phyloP scores from a whole-genome alignment of 164 flowering plant species.

The Tinospora cordifolia region DNA sequence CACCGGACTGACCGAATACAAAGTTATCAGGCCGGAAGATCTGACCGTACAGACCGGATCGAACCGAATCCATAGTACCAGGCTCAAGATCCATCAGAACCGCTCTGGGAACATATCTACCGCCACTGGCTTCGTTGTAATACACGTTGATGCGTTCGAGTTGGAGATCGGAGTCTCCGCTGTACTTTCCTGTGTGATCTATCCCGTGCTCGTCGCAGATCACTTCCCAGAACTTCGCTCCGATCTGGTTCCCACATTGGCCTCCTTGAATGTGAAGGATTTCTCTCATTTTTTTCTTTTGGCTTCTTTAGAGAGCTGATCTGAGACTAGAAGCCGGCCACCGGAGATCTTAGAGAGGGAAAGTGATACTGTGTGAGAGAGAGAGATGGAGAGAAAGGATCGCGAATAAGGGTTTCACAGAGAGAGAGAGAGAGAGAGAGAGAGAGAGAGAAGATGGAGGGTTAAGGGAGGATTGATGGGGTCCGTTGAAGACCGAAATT shows the following conservation, averaged over 20 bases:
- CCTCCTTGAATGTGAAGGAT: not conserved
- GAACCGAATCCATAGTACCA: not conserved
- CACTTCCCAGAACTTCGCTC: slow-evolving; percentile 4
- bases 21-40: slow-evolving; percentile 1
- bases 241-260: slow-evolving; percentile 3
- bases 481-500: no score
- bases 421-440: no score
- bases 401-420: no score
- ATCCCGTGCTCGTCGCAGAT: slow-evolving; percentile 1
- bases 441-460: no score
- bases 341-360: no score
- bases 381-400: no score
- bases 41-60: not conserved
- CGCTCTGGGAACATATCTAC: not conserved
- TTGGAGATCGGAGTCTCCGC: not conserved
- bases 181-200: not conserved
- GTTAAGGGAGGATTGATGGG: no score
- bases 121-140: not conserved
- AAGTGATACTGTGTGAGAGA: no score
- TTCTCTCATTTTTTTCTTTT: not conserved
- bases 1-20: not conserved
- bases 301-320: no score
- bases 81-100: not conserved
- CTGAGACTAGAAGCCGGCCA: no score
- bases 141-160: not conserved